Evolutionary conservation across 169 alveolate species (phyloP).

Genomic region (Babesia ovis): DNA sequence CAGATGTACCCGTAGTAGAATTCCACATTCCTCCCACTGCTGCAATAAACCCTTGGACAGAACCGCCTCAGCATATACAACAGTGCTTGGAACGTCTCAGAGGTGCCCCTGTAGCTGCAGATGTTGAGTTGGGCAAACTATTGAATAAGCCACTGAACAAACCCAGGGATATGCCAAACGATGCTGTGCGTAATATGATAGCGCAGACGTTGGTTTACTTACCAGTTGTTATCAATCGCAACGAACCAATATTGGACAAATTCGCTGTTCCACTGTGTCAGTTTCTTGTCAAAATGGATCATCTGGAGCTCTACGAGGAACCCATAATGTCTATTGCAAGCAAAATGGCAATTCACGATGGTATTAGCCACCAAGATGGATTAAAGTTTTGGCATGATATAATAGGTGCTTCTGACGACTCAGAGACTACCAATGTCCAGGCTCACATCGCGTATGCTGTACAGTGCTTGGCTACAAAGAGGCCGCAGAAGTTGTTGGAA

Average conservation of each 20-base stretch:
- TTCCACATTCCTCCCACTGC: background rate
- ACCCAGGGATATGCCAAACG: slow-evolving; percentile 15
- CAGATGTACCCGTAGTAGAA: slow-evolving; percentile 29
- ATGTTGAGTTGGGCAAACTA: slow-evolving; percentile 35
- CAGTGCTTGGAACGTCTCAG: slow-evolving; percentile 62
- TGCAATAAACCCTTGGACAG: slow-evolving; percentile 4
- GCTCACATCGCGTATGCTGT: slow-evolving; percentile 19
- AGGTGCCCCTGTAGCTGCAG: slow-evolving; percentile 51
- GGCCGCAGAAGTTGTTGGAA: slow-evolving; percentile 22
- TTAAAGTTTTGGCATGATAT: background rate
- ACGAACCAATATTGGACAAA: slow-evolving; percentile 44
- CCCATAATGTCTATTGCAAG: background rate
- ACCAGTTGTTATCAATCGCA: slow-evolving; percentile 24
- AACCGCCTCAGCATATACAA: slow-evolving; percentile 63
- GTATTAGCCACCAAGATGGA: background rate
- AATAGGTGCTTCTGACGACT: background rate
- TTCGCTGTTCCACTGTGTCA: slow-evolving; percentile 44
- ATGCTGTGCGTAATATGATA: background rate
- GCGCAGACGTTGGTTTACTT: slow-evolving; percentile 50
- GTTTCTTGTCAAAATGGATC: slow-evolving; percentile 30
- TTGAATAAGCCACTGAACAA: slow-evolving; percentile 23
- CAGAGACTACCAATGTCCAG: background rate
- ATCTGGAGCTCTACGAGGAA: slow-evolving; percentile 46
- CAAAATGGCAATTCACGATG: background rate
- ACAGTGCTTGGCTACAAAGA: background rate